Conservation (phyloP, 2,329 filamentous ascomycete species). For the Penicillium expansum region DNA sequence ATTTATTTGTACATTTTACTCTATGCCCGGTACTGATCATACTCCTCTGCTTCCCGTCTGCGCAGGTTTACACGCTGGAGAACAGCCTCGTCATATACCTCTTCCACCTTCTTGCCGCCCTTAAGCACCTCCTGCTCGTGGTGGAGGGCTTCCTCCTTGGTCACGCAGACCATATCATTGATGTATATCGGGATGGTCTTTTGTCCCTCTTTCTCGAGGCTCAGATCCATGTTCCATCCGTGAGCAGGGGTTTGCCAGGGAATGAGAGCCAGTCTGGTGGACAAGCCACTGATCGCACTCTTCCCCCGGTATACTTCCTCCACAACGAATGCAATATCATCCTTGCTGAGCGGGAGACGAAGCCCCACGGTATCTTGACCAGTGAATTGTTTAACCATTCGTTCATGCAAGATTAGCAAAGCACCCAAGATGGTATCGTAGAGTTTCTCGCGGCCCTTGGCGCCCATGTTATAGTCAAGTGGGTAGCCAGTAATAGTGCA, state of each 20-base stretch:
- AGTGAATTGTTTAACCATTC: conserved; percentile 59
- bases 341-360: conserved; percentile 71
- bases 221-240: conserved; percentile 61
- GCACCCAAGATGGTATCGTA: conserved; percentile 78
- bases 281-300: conserved; percentile 77
- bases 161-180: conserved; percentile 81
- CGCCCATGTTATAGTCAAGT: conserved; percentile 70
- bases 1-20: background rate
- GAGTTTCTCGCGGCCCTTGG: conserved; percentile 84
- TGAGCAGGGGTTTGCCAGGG: conserved; percentile 70
- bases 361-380: conserved; percentile 63
- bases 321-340: conserved; percentile 81
- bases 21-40: conserved; percentile 48
- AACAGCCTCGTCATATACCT: conserved; percentile 69
- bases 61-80: conserved; percentile 66
- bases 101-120: conserved; percentile 63
- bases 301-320: conserved; percentile 86
- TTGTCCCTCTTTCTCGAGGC: conserved; percentile 63
- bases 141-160: conserved; percentile 77
- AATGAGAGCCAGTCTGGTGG: conserved; percentile 74
- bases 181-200: conserved; percentile 69
- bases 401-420: conserved; percentile 76
- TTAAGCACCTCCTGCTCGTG: conserved; percentile 80
- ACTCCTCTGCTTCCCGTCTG: conserved; percentile 63
- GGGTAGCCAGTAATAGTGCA: conserved; percentile 79